phyloP scores from a whole-genome alignment of 306 rosid species.

The Oemleria cerasiformis region DNA sequence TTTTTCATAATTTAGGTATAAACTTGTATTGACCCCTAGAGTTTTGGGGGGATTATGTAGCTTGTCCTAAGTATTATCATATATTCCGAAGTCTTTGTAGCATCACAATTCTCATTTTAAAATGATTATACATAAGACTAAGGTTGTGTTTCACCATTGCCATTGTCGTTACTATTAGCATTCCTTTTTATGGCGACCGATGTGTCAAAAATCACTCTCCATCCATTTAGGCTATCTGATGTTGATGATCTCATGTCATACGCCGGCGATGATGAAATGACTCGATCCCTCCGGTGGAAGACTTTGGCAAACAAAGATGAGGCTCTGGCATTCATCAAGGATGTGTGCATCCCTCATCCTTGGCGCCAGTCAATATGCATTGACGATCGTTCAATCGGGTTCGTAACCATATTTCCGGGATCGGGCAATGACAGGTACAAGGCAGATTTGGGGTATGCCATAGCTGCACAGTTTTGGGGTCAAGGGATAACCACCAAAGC shows the following conservation, averaged over 20 bases:
- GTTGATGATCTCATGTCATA: conserved; percentile 52
- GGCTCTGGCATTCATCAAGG: conserved; percentile 49
- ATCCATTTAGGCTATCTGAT: conserved; percentile 49
- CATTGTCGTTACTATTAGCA: too few relatives aligned
- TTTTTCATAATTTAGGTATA: too few relatives aligned
- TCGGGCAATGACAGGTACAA: conserved; percentile 41
- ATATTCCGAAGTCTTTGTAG: background rate
- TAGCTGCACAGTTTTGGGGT: conserved; percentile 51
- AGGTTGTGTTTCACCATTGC: background rate
- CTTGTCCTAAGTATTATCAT: too few relatives aligned
- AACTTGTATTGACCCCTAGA: too few relatives aligned
- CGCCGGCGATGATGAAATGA: conserved; percentile 58
- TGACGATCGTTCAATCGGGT: conserved; percentile 43
- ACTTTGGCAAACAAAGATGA: conserved; percentile 47
- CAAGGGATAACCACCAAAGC: conserved; percentile 51
- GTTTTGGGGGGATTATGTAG: too few relatives aligned
- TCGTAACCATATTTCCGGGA: conserved; percentile 31
- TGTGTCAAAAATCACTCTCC: conserved; percentile 31
- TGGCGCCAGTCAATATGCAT: conserved; percentile 60
- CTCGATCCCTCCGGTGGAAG: conserved; percentile 29
- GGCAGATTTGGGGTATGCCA: conserved; percentile 47
- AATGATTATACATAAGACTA: background rate
- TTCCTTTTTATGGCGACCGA: conserved; percentile 24
- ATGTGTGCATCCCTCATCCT: conserved; percentile 60
- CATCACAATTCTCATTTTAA: too few relatives aligned